These are phyloP conservation scores for Phytophthora pini DNA, from an alignment of 352 stramenopile genomes.

Conservation along the genomic window DNA sequence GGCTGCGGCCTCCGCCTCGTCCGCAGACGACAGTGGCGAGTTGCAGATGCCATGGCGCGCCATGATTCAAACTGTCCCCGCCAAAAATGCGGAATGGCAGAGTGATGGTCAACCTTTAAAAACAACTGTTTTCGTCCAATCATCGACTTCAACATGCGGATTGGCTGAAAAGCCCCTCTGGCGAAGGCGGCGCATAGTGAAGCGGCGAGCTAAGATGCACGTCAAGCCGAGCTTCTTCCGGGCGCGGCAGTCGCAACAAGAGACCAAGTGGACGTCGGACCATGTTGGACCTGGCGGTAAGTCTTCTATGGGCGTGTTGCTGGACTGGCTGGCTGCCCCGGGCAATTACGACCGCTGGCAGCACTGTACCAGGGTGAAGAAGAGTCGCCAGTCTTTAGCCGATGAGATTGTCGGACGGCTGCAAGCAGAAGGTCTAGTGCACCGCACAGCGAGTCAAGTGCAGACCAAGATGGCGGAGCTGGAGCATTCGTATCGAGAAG, in stretches of 20 bases:
- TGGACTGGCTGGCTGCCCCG: conserved; percentile 46
- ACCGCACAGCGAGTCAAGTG: conserved; percentile 34
- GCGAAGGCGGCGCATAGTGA: conserved; percentile 4
- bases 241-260: conserved; percentile 19
- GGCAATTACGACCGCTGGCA: conserved; percentile 58
- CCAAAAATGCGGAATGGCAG: conserved; percentile 5
- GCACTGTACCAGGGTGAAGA: conserved; percentile 9
- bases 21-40: conserved; percentile 59
- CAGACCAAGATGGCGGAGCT: conserved; percentile 40
- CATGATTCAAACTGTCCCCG: conserved; percentile 29
- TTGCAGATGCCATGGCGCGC: conserved; percentile 43
- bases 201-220: conserved; percentile 26
- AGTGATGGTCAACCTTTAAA: conserved; percentile 19
- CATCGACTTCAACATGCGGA: conserved; percentile 24
- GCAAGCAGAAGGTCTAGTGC: conserved; percentile 29
- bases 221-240: conserved; percentile 40
- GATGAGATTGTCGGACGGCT: conserved; percentile 41
- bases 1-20: conserved; percentile 35
- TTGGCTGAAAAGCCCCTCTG: conserved; percentile 17
- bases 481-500: conserved; percentile 41
- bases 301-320: conserved; percentile 57
- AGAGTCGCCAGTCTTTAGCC: conserved; percentile 14
- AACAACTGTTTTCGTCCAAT: conserved; percentile 29
- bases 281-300: conserved; percentile 34
- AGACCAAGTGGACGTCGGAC: conserved; percentile 37